Conservation (phyloP, 768 basidiomycete species). For the Serendipita indica region DNA sequence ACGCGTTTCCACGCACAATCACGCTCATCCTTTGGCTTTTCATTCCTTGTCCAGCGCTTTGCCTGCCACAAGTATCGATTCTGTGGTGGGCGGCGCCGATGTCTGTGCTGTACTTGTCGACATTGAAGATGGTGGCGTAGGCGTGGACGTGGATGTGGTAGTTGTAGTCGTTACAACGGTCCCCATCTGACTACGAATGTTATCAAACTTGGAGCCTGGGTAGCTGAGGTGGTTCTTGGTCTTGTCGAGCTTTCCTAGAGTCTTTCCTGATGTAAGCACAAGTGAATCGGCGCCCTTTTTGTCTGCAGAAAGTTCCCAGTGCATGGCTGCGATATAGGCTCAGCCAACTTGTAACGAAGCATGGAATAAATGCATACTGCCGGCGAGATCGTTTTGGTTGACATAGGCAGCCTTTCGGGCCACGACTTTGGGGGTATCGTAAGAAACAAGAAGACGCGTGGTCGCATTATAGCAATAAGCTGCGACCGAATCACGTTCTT, state of each 20-base stretch:
- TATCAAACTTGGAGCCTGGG: conserved; percentile 58
- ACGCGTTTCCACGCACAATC: no score
- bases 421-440: conserved; percentile 59
- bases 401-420: conserved; percentile 56
- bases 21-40: no score
- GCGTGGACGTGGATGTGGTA: conserved; percentile 18
- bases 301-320: conserved; percentile 54
- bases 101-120: no score
- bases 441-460: conserved; percentile 56
- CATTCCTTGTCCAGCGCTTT: no score
- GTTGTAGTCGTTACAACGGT: conserved; percentile 16
- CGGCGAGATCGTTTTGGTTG: conserved; percentile 34
- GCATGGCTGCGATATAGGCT: conserved; percentile 31
- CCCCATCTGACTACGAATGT: conserved; percentile 51
- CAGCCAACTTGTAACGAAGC: background rate
- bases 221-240: conserved; percentile 32
- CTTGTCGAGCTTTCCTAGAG: conserved; percentile 41
- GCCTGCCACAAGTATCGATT: no score
- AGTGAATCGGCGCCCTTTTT: conserved; percentile 45
- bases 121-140: no score
- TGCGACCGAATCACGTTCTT: conserved; percentile 55
- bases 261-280: conserved; percentile 32
- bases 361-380: conserved; percentile 19
- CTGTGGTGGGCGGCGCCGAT: no score
- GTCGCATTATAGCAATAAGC: conserved; percentile 61